Percentiles rank a stretch among this genome's conserved stretches.
Evolutionary conservation across 2,329 filamentous ascomycete species (phyloP).

Genomic region (Botrytis byssoidea): DNA sequence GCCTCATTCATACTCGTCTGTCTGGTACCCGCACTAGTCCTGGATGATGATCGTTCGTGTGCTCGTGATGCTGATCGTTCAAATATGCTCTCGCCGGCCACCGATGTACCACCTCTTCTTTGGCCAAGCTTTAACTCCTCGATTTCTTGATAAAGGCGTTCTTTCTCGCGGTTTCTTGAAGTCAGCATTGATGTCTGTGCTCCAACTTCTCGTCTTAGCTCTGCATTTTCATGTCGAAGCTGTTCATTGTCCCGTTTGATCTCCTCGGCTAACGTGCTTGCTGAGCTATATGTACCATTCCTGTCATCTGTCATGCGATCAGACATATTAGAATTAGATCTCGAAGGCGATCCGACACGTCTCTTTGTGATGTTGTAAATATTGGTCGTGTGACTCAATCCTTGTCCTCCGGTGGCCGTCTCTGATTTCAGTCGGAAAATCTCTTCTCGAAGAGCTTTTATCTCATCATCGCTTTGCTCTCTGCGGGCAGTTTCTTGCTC

Average conservation of each 20-base stretch:
- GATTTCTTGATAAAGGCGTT: constrained; percentile 92
- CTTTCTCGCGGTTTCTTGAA: constrained; percentile 91
- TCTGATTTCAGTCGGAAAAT: constrained; percentile 70
- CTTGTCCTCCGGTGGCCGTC: constrained; percentile 40
- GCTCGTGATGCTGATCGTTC: constrained; percentile 91
- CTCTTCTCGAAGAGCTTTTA: constrained; percentile 79
- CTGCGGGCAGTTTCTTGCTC: constrained; percentile 87
- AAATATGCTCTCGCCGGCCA: constrained; percentile 82
- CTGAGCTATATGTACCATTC: constrained; percentile 54
- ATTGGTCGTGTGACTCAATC: constrained; percentile 60
- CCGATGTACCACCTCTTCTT: constrained; percentile 65
- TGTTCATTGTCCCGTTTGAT: constrained; percentile 67
- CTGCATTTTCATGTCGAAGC: constrained; percentile 86
- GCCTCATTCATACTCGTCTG: constrained; percentile 59
- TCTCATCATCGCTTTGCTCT: constrained; percentile 89
- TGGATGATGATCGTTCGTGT: constrained; percentile 69
- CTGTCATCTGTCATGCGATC: constrained; percentile 46
- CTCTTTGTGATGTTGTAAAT: constrained; percentile 61
- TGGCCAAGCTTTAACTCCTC: constrained; percentile 91
- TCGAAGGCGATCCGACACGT: constrained; percentile 45
- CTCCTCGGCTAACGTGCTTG: constrained; percentile 74
- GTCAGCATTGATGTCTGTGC: constrained; percentile 98
- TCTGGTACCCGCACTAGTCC: constrained; percentile 51
- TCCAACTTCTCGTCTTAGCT: constrained; percentile 85
- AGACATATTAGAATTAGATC: constrained; percentile 50